phyloP scores from a whole-genome alignment of 495 filamentous ascomycete species.

The Xylaria castorea region DNA sequence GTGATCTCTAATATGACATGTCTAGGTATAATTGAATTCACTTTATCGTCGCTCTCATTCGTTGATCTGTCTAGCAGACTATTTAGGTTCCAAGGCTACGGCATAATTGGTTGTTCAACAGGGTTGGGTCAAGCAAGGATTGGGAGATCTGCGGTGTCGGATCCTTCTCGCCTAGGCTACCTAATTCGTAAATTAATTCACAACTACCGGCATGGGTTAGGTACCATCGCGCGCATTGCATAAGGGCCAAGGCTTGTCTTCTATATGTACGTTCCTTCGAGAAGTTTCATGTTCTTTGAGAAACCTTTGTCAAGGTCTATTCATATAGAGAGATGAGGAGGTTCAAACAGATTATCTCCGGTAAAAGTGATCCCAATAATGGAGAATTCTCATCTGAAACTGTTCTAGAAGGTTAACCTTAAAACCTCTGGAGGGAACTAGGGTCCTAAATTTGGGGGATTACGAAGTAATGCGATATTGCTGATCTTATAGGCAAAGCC shows the following conservation, averaged over 20 bases:
- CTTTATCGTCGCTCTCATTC: neutral
- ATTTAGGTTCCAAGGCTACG: neutral
- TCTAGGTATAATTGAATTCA: neutral
- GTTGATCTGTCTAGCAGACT: neutral
- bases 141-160: slow-evolving; percentile 5
- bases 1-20: neutral
- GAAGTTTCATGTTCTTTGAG: slow-evolving; percentile 1
- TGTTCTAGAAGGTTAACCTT: neutral
- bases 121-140: neutral
- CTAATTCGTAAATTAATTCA: neutral
- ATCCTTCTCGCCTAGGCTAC: neutral
- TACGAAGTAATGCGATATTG: neutral
- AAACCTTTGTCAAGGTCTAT: neutral
- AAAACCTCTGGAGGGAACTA: neutral
- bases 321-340: neutral
- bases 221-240: slow-evolving; percentile 3
- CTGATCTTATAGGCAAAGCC: slow-evolving; percentile 5
- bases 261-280: neutral
- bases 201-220: slow-evolving; percentile 6
- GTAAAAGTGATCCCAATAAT: neutral
- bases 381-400: slow-evolving; percentile 6
- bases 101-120: neutral
- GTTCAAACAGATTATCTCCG: neutral
- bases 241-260: neutral
- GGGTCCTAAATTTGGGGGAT: slow-evolving; percentile 4